These are phyloP conservation scores for Salinomyces thailandicus DNA, from an alignment of 2,329 filamentous ascomycete species.

Conservation along the genomic window DNA sequence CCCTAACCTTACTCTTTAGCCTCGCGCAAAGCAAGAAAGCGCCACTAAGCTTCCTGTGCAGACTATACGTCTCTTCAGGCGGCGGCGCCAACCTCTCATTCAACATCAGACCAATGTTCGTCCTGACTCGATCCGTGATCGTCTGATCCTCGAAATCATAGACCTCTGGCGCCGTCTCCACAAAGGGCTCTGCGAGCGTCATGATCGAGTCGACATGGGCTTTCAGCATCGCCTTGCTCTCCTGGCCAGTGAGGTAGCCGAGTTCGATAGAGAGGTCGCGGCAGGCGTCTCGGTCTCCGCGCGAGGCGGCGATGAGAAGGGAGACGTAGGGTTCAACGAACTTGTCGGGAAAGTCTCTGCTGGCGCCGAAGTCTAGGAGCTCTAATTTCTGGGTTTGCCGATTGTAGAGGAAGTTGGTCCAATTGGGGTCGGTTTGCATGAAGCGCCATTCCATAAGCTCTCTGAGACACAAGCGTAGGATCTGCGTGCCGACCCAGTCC, in stretches of 20 bases:
- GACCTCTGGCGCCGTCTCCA: constrained; percentile 59
- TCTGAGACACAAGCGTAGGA: constrained; percentile 79
- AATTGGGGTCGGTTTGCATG: constrained; percentile 99
- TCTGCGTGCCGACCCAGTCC: constrained; percentile 93
- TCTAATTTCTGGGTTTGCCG: constrained; percentile 58
- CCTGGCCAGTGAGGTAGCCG: constrained; percentile 85
- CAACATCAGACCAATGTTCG: constrained; percentile 86
- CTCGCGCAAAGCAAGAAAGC: constrained; percentile 87
- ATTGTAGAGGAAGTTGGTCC: constrained; percentile 98
- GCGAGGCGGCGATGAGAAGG: constrained; percentile 69
- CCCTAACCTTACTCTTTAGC: constrained; percentile 71
- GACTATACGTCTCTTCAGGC: constrained; percentile 91
- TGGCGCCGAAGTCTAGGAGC: constrained; percentile 90
- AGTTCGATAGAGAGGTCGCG: constrained; percentile 21
- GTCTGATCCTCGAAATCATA: constrained; percentile 94
- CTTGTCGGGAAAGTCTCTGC: constrained; percentile 66
- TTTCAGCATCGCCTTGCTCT: constrained; percentile 75
- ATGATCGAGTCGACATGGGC: constrained; percentile 82
- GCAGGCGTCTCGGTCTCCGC: constrained; percentile 28
- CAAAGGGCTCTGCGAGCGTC: constrained; percentile 86
- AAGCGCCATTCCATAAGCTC: constrained; percentile 92
- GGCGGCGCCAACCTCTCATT: constrained; percentile 79
- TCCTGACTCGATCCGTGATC: constrained; percentile 85
- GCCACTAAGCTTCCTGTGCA: constrained; percentile 90
- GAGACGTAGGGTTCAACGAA: constrained; percentile 75